Conservation (phyloP, 2,329 filamentous ascomycete species). For the Aspergillus brasiliensis region DNA sequence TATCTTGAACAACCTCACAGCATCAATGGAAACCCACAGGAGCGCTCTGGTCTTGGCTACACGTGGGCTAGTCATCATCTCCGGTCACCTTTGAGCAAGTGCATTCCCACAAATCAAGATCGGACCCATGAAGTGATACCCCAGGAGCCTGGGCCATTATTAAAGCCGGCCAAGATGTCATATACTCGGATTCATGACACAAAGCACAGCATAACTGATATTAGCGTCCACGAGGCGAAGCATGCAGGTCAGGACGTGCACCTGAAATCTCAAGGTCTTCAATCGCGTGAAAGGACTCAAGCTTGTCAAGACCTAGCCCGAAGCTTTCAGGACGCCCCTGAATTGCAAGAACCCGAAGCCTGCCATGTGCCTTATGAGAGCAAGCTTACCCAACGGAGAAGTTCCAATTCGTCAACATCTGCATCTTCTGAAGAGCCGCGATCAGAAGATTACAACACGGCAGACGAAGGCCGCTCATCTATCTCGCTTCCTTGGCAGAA, state of each 20-base stretch:
- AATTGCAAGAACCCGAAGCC: not conserved
- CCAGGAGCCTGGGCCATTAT: too few species aligned
- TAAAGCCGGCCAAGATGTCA: not conserved
- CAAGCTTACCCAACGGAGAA: slow-evolving; percentile 7
- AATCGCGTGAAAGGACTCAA: not conserved
- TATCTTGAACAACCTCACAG: not conserved
- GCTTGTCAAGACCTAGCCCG: slow-evolving; percentile 1
- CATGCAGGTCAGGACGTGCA: not conserved
- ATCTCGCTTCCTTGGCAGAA: slow-evolving; percentile 14
- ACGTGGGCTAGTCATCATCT: not conserved
- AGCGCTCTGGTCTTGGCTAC: not conserved
- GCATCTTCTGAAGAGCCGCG: slow-evolving; percentile 21
- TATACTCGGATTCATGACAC: not conserved
- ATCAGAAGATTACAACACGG: slow-evolving; percentile 36
- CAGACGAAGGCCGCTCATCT: slow-evolving; percentile 29
- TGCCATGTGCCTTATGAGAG: not conserved
- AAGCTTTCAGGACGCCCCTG: not conserved
- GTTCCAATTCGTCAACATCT: slow-evolving; percentile 16
- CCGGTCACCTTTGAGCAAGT: not conserved
- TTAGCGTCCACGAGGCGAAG: not conserved
- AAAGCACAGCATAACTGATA: not conserved
- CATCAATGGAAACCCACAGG: not conserved
- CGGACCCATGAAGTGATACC: too few species aligned
- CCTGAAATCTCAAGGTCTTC: not conserved
- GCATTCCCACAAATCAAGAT: too few species aligned